These are phyloP conservation scores for Boletus coccyginus DNA, from an alignment of 768 basidiomycete genomes.

Conservation along the genomic window DNA sequence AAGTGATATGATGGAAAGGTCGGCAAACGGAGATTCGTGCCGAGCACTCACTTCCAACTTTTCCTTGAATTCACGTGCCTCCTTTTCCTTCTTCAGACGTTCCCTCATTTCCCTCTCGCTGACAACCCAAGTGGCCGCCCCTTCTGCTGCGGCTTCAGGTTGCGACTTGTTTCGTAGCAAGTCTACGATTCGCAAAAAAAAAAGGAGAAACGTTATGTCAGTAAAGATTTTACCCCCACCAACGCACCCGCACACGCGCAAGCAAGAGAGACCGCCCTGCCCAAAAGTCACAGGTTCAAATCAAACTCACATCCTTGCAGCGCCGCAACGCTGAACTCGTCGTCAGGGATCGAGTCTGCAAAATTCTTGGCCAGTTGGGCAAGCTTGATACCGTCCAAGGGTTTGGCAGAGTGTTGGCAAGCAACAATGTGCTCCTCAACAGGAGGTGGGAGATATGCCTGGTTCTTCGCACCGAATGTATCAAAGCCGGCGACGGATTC, in stretches of 20 bases:
- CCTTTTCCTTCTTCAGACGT: constrained; percentile 70
- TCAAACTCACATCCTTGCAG: constrained; percentile 80
- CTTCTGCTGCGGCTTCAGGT: constrained; percentile 70
- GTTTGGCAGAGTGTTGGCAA: constrained; percentile 60
- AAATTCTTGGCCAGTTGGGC: constrained; percentile 73
- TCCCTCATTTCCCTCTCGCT: constrained; percentile 74
- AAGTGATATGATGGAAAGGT: constrained; percentile 16
- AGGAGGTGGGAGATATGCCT: constrained; percentile 62
- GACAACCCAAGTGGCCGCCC: constrained; percentile 68
- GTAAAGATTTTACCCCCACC: constrained; percentile 20
- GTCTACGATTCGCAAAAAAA: constrained; percentile 39
- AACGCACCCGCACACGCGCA: constrained; percentile 22
- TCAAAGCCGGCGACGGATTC: constrained; percentile 18
- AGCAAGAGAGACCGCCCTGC: constrained; percentile 10
- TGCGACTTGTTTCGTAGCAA: constrained; percentile 82
- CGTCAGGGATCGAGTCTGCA: constrained; percentile 78
- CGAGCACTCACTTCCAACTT: constrained; percentile 56
- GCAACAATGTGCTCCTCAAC: constrained; percentile 56
- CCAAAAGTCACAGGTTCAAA: constrained; percentile 14
- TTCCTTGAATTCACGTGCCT: constrained; percentile 64
- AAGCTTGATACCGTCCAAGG: constrained; percentile 62
- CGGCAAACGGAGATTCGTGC: constrained; percentile 14
- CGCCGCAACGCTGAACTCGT: constrained; percentile 86
- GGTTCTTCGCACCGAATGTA: constrained; percentile 52
- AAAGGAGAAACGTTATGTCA: constrained; percentile 19